phyloP scores from a whole-genome alignment of 75 land plant species.

The Cupressus sempervirens region DNA sequence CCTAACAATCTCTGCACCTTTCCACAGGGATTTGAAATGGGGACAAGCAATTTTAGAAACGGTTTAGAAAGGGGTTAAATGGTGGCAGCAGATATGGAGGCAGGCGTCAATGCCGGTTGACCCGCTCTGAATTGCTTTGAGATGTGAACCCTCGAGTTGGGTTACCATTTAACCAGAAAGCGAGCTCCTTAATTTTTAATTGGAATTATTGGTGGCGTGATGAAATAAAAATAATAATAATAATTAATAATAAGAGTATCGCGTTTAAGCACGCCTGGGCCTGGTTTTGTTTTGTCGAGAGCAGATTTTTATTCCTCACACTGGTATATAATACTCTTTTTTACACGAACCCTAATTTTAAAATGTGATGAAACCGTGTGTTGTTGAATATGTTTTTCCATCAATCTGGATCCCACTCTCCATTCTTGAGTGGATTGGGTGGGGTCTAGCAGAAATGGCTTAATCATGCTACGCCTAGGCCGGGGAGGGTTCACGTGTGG shows the following conservation, averaged over 20 bases:
- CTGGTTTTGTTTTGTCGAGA: neutral
- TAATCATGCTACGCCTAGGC: neutral
- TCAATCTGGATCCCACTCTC: neutral
- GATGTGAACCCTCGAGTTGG: neutral
- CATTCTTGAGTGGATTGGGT: neutral
- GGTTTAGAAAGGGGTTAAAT: neutral
- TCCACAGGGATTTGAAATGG: neutral
- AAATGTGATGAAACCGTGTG: neutral
- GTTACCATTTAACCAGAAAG: neutral
- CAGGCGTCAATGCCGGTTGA: conserved; percentile 9
- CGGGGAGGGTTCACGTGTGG: neutral
- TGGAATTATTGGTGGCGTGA: neutral
- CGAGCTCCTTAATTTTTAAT: neutral
- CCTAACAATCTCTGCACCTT: neutral
- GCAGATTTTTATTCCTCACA: neutral
- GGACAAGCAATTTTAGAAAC: neutral
- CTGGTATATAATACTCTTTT: neutral
- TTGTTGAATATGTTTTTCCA: neutral
- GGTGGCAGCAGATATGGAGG: neutral
- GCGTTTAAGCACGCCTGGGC: neutral
- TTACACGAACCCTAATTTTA: neutral
- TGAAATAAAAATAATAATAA: neutral
- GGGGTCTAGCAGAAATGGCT: neutral
- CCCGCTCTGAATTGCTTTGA: neutral
- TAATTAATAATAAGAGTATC: no score